Conservation (phyloP, 306 rosid species). For the Gillenia trifoliata region DNA sequence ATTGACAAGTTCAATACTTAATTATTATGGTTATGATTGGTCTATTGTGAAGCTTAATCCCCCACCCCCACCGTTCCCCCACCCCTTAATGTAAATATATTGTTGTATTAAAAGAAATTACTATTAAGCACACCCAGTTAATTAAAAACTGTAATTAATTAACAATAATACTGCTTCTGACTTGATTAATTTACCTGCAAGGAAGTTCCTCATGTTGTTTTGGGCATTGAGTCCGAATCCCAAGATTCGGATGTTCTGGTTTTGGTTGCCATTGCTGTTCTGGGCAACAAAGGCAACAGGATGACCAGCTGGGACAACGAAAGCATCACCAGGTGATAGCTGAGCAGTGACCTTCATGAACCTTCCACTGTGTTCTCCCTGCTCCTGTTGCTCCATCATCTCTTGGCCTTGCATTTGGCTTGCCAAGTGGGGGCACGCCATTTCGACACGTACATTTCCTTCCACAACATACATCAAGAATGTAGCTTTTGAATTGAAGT, state of each 20-base stretch:
- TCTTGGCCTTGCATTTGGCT: conserved; percentile 2
- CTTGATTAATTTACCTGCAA: conserved; percentile 16
- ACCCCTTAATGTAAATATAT: too few species aligned
- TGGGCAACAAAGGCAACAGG: conserved; percentile 21
- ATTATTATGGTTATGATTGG: too few species aligned
- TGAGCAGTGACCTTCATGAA: conserved; percentile 6
- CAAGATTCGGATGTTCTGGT: background rate
- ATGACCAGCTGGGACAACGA: conserved; percentile 35
- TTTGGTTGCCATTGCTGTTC: conserved; percentile 16
- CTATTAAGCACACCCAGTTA: too few species aligned
- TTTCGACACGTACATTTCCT: conserved; percentile 39
- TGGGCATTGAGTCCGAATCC: conserved; percentile 27
- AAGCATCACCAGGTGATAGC: conserved; percentile 23
- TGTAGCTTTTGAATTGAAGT: conserved; percentile 37
- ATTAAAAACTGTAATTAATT: too few species aligned
- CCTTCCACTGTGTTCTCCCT: conserved; percentile 6
- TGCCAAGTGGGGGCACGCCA: conserved; percentile 39
- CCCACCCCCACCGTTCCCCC: too few species aligned
- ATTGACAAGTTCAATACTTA: too few species aligned
- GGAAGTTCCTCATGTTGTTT: conserved; percentile 23
- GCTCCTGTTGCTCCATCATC: background rate
- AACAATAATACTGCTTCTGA: background rate
- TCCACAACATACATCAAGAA: conserved; percentile 23
- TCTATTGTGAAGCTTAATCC: too few species aligned
- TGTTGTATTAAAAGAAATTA: too few species aligned